phyloP scores from a whole-genome alignment of 148 eudicot species.

The Camellia japonica region DNA sequence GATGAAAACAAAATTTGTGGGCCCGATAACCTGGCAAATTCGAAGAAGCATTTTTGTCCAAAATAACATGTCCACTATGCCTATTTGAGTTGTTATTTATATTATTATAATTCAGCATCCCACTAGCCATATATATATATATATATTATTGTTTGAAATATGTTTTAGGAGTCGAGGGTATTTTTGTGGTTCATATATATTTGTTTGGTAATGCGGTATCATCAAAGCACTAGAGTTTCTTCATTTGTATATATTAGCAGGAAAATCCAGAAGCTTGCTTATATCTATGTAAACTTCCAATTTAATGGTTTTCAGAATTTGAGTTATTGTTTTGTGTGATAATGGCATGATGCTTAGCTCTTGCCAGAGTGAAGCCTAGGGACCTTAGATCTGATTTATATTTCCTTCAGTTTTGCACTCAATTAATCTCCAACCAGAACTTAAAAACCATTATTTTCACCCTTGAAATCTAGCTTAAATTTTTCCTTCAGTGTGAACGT shows the following conservation, averaged over 20 bases:
- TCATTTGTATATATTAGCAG: not conserved
- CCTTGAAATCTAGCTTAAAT: not conserved
- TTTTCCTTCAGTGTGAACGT: not conserved
- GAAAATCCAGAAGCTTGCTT: not conserved
- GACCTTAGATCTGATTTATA: not conserved
- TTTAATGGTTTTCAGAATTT: not conserved
- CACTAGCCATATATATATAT: not conserved
- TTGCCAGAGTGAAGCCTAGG: not conserved
- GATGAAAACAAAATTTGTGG: not conserved
- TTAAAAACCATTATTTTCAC: not conserved
- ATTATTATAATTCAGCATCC: not conserved
- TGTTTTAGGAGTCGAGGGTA: too few relatives aligned
- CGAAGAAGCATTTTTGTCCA: too few relatives aligned
- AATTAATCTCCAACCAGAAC: not conserved
- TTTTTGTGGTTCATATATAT: too few relatives aligned
- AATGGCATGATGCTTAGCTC: not conserved
- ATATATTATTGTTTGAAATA: too few relatives aligned
- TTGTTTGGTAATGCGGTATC: too few relatives aligned
- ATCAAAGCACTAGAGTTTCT: too few relatives aligned
- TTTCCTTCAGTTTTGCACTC: not conserved
- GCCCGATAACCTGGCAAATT: not conserved
- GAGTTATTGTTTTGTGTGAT: not conserved
- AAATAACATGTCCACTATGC: not conserved
- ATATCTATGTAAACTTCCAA: not conserved
- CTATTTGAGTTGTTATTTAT: too few relatives aligned